Base-by-base conservation (phyloP, 305 asterid species). In the Vinca major region DNA sequence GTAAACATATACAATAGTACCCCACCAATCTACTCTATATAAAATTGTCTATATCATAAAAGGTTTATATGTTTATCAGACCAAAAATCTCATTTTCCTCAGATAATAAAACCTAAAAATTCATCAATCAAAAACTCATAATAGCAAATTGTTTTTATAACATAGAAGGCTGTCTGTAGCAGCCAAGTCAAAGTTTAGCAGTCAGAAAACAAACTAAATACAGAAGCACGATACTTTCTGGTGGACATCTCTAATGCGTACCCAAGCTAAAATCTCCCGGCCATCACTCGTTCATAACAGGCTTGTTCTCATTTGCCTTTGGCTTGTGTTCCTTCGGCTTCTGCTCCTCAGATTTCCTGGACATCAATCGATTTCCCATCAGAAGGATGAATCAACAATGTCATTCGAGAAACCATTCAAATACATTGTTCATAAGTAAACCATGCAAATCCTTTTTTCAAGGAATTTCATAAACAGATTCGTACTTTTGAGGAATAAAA, bases 271-370 rank as follows among this genome's bases (percentile, higher is more conserved):
- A 55, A 20, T 17, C 58, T 64, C 54, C 50, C 5, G 37, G 64
- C 20, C 21, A 60, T 81, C 73, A 88, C 68, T 92, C 98, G n/a
- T 73, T 90, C 98, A 92, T 90, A 68, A 92, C 81, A 41, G 98
- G 98, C 67, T 92, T 89, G 79, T 92, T 92, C 77, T 92, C 98
- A 58, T 73, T 89, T 68, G 96, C 96, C 80, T 92, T 92, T 12
- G 93, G 91, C 91, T 53, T 92, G 70, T 90, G 97, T 63, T 90
- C 98, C 89, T 82, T 90, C 16, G 98, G 98, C 88, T 82, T 92
- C 78, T 86, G 91, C 82, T 92, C 98, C 70, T 92, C 98, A 20
- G 82, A 79, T 92, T 89, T 91, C 90, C 98, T 90, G 73, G 17
- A 74, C 52, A 67, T 7, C n/a, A 60, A 48, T 12, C 12, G 0